Conservation (phyloP, 768 basidiomycete species). For the Kockovaella imperatae region DNA sequence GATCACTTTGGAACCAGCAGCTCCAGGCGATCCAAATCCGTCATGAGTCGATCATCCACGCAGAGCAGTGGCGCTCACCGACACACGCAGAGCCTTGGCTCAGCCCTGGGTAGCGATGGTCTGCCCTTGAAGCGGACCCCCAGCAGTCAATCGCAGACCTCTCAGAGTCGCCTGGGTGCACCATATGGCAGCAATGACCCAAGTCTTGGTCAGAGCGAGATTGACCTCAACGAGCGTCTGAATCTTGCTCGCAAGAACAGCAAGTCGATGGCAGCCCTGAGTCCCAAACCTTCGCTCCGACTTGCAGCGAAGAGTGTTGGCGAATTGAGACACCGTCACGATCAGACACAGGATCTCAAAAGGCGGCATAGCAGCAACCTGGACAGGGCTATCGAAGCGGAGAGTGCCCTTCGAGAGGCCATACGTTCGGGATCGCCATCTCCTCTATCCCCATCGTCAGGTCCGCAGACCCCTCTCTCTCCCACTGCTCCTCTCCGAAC, state of each 20-base stretch:
- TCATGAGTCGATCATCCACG: conserved; percentile 57
- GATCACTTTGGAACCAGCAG: conserved; percentile 67
- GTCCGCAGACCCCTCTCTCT: background rate
- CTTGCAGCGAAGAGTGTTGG: conserved; percentile 1
- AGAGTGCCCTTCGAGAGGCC: conserved; percentile 56
- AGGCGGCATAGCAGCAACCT: background rate
- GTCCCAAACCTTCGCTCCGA: background rate
- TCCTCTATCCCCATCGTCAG: too few relatives aligned
- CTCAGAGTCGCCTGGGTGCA: too few relatives aligned
- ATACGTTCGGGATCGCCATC: too few relatives aligned
- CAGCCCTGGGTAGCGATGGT: conserved; percentile 4
- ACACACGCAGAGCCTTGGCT: conserved; percentile 46
- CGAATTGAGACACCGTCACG: background rate
- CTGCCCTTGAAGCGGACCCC: background rate
- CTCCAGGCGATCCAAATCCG: conserved; percentile 56
- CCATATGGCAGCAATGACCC: background rate
- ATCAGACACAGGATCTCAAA: background rate
- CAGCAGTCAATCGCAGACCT: conserved; percentile 1
- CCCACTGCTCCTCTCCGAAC: background rate
- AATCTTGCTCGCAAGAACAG: conserved; percentile 72
- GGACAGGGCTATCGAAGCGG: conserved; percentile 41
- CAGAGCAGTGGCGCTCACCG: conserved; percentile 6
- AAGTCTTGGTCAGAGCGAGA: conserved; percentile 45
- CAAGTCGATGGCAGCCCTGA: conserved; percentile 20
- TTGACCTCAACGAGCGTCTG: conserved; percentile 65